Evolutionary conservation across 2,329 filamentous ascomycete species (phyloP).

Genomic region (Colletotrichum theobromicola): DNA sequence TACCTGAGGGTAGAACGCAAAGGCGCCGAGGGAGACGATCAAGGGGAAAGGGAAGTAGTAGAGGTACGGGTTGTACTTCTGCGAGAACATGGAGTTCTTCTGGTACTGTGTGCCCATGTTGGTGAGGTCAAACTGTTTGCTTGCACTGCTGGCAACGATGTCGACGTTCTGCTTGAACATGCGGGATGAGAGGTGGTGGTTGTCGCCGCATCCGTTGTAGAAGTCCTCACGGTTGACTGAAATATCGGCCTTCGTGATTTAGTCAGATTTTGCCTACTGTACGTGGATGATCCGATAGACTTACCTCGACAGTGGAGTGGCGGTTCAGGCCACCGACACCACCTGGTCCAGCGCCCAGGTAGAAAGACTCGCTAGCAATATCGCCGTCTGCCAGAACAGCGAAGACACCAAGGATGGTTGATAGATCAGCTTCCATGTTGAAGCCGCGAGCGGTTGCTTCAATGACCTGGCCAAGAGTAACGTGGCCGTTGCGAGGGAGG

Average conservation of each 20-base stretch:
- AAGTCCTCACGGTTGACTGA: constrained; percentile 14
- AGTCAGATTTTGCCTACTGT: not conserved
- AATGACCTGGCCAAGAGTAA: constrained; percentile 10
- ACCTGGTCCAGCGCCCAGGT: constrained; percentile 2
- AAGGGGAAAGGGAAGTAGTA: constrained; percentile 15
- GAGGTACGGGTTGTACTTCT: constrained; percentile 12
- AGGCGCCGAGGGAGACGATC: constrained; percentile 5
- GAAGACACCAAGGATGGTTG: constrained; percentile 2
- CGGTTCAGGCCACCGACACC: constrained; percentile 10
- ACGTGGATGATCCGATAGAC: not conserved
- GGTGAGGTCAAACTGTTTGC: constrained; percentile 7
- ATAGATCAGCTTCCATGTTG: constrained; percentile 1
- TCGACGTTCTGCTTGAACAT: constrained; percentile 17
- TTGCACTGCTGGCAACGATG: constrained; percentile 1
- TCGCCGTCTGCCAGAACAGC: not conserved
- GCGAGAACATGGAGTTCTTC: constrained; percentile 3
- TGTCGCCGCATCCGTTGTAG: constrained; percentile 13
- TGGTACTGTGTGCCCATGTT: constrained; percentile 17
- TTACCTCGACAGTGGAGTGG: constrained; percentile 13
- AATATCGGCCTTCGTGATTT: not conserved
- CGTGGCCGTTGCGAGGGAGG: constrained; percentile 42
- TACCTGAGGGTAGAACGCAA: constrained; percentile 13
- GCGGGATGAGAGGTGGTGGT: constrained; percentile 10
- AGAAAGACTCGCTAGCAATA: constrained; percentile 6
- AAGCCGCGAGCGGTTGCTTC: constrained; percentile 12